Percentiles rank a stretch among this genome's conserved stretches.
phyloP scores from a whole-genome alignment of 306 rosid genomes.

The Vigna reflexopilosa region DNA sequence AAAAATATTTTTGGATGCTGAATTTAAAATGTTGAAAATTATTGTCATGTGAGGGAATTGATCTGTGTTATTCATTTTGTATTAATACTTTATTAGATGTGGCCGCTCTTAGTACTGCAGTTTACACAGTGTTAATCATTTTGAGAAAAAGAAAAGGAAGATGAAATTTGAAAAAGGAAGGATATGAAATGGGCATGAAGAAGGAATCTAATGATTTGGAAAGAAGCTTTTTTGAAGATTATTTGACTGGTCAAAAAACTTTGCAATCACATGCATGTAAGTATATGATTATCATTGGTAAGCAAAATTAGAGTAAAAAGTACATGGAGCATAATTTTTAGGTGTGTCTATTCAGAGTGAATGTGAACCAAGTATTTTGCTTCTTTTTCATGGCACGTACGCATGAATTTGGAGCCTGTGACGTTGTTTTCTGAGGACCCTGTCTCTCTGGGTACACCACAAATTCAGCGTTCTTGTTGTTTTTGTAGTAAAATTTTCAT shows the following conservation, averaged over 20 bases:
- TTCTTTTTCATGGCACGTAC: slow-evolving; percentile 20
- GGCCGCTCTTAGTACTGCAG: slow-evolving; percentile 44
- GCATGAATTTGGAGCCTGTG: slow-evolving; percentile 28
- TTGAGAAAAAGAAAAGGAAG: not conserved
- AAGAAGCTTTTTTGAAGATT: slow-evolving; percentile 44
- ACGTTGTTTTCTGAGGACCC: slow-evolving; percentile 38
- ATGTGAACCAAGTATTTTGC: slow-evolving; percentile 35
- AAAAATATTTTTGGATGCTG: slow-evolving; percentile 16
- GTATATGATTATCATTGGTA: slow-evolving; percentile 41
- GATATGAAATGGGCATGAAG: slow-evolving; percentile 38
- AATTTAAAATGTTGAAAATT: slow-evolving; percentile 42
- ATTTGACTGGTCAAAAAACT: slow-evolving; percentile 59
- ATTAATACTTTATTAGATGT: slow-evolving; percentile 29
- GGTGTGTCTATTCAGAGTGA: slow-evolving; percentile 28
- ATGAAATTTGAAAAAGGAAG: slow-evolving; percentile 7
- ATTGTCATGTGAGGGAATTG: slow-evolving; percentile 61
- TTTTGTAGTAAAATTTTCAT: slow-evolving; percentile 27
- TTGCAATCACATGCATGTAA: slow-evolving; percentile 45
- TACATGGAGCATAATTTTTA: not conserved
- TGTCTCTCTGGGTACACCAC: slow-evolving; percentile 38
- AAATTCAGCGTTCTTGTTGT: slow-evolving; percentile 21
- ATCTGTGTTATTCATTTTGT: slow-evolving; percentile 18
- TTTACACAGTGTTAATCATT: slow-evolving; percentile 21
- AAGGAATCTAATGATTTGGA: slow-evolving; percentile 58
- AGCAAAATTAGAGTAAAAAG: slow-evolving; percentile 43